Evolutionary conservation across 2,329 filamentous ascomycete genomes (phyloP), one percentile per base, ranked within the genome.

Genomic region (Fusarium odoratissimum): DNA sequence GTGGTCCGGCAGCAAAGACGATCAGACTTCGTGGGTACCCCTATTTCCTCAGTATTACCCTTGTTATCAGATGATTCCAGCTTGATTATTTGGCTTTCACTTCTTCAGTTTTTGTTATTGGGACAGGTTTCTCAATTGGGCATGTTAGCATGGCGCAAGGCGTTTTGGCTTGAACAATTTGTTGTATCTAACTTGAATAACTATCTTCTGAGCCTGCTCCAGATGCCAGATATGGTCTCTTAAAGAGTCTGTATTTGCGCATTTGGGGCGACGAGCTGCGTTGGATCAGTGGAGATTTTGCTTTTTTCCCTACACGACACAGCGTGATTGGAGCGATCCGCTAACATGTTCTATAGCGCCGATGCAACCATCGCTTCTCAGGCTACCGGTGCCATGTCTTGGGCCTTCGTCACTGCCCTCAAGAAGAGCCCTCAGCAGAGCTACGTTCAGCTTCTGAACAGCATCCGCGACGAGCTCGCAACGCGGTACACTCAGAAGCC

Each of bases 381-480:
- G 83, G 95, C 96, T 33, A 98, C 96, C 0, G 96, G 96, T 58
- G 96, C 96, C 79, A 98, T 99, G 96, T 97, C 95, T 3, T 98
- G 93, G 91, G 96, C 96, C 14, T 99, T 99, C 81, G 95, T 99
- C 81, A 92, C 88, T 9, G 92, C 95, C 46, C 89, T 99, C 75
- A 95, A 94, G 86, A 97, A 97, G 88, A 97, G 98, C 81, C 95
- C 95, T 1, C 95, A 98, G 80, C 96, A 99, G 86, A 98, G 95
- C 85, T 99, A 99, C 79, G 95, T 99, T 57, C 93, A 98, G 85
- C 86, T 99, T 70, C 89, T 99, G 77, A 98, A 98, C 87, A 97
- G 92, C 83, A 97, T 99, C 78, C 93, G 96, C 71, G 95, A 98
- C 76, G 95, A 98, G 83, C 87, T 99, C 71, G 86, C 93, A 69